Conservation (phyloP, 768 basidiomycete species). For the Suillus ampliporus region DNA sequence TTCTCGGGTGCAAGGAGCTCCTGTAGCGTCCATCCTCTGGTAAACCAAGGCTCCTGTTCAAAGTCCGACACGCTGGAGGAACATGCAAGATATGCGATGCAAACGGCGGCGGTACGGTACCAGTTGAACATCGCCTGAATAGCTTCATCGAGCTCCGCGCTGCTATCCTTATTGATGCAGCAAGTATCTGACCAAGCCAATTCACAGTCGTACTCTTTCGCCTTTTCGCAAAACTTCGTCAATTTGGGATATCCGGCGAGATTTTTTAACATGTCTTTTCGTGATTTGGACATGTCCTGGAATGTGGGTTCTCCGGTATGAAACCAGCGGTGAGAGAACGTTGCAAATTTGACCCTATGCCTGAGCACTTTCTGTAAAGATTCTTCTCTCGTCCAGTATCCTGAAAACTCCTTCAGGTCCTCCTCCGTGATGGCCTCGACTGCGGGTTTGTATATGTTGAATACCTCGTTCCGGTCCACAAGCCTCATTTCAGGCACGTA, state of each 20-base stretch:
- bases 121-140: constrained; percentile 36
- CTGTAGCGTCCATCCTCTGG: constrained; percentile 27
- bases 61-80: constrained; percentile 18
- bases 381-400: constrained; percentile 1
- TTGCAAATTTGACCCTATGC: constrained; percentile 5
- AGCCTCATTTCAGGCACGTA: constrained; percentile 23
- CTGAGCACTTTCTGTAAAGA: neutral
- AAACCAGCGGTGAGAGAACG: constrained; percentile 29
- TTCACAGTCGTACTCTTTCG: constrained; percentile 22
- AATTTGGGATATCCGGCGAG: constrained; percentile 24
- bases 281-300: constrained; percentile 13
- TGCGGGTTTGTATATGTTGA: neutral
- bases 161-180: constrained; percentile 31
- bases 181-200: constrained; percentile 32
- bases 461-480: constrained; percentile 15
- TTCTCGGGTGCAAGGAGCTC: constrained; percentile 17
- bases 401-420: constrained; percentile 3
- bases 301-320: constrained; percentile 22
- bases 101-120: constrained; percentile 30
- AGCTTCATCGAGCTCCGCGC: constrained; percentile 36
- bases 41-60: constrained; percentile 28
- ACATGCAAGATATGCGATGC: constrained; percentile 27
- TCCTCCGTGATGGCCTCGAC: constrained; percentile 9
- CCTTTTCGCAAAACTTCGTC: constrained; percentile 21
- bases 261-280: neutral